Percentiles rank a stretch among this genome's conserved stretches.
Conservation (phyloP, 73 alveolate genomes). For the Paramecium biaurelia region DNA sequence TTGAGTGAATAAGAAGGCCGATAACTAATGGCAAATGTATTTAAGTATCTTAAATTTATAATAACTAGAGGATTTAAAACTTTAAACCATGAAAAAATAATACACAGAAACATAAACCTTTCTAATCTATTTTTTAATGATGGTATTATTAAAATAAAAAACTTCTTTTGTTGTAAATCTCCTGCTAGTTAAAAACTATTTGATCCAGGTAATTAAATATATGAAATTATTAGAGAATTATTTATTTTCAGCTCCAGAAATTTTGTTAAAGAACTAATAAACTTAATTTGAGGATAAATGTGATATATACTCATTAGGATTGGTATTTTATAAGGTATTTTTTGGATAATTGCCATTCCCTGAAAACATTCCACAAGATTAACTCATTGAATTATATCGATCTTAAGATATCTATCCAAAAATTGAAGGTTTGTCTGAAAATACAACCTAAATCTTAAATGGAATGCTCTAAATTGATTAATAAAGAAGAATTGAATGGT, state of each 20-base stretch:
- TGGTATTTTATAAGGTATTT: not conserved
- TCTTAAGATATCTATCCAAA: not conserved
- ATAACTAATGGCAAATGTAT: not conserved
- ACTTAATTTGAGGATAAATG: slow-evolving; percentile 8
- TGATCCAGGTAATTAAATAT: slow-evolving; percentile 1
- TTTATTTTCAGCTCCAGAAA: slow-evolving; percentile 21
- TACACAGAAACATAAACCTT: slow-evolving; percentile 15
- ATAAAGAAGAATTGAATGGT: not conserved
- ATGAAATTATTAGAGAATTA: not conserved
- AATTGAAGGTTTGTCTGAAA: not conserved
- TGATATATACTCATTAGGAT: not conserved
- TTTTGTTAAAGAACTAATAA: not conserved
- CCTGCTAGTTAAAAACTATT: not conserved
- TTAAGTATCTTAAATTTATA: not conserved
- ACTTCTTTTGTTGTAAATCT: slow-evolving; percentile 41
- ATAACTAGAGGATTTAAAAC: slow-evolving; percentile 5
- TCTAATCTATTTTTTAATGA: not conserved
- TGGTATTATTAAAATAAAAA: not conserved
- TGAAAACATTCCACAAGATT: not conserved
- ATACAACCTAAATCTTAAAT: not conserved
- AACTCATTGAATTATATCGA: not conserved
- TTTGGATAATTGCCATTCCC: not conserved
- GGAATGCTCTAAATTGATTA: not conserved
- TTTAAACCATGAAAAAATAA: slow-evolving; percentile 25
- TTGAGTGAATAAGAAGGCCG: not conserved